Percentiles rank a stretch among this genome's conserved stretches.
phyloP scores from a whole-genome alignment of 2,329 filamentous ascomycete genomes.

The Colletotrichum melonis region DNA sequence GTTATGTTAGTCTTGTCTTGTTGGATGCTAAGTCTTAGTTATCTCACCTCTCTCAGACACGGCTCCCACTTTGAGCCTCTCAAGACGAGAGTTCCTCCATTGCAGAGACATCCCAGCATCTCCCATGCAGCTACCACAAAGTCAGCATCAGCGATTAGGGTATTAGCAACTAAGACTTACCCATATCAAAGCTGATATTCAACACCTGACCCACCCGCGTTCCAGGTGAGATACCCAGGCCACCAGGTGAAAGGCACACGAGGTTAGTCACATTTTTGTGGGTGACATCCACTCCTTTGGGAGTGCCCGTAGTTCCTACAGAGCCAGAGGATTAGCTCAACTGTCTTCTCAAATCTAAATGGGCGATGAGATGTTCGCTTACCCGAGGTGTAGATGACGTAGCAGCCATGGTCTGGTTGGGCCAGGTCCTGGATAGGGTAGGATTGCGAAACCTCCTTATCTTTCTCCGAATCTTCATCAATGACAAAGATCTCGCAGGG shows the following conservation, averaged over 20 bases:
- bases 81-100: conserved; percentile 35
- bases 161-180: conserved; percentile 49
- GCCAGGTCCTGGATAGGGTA: conserved; percentile 41
- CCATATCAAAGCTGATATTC: conserved; percentile 72
- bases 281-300: conserved; percentile 69
- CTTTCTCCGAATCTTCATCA: conserved; percentile 20
- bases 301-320: conserved; percentile 61
- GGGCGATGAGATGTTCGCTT: not conserved
- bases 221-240: conserved; percentile 60
- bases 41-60: conserved; percentile 24
- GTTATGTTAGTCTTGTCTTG: not conserved
- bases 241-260: conserved; percentile 35
- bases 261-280: conserved; percentile 47
- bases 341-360: not conserved
- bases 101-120: conserved; percentile 54
- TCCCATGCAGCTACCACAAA: conserved; percentile 65
- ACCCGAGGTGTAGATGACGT: conserved; percentile 67
- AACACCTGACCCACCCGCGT: conserved; percentile 65
- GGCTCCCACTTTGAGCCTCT: conserved; percentile 34
- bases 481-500: not conserved
- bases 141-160: not conserved
- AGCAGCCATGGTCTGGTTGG: conserved; percentile 53
- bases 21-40: not conserved
- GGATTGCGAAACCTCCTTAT: conserved; percentile 7
- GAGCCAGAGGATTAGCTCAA: not conserved